Base-by-base conservation (phyloP, 2,329 filamentous ascomycete species). In the Xylariaceae sp. region DNA sequence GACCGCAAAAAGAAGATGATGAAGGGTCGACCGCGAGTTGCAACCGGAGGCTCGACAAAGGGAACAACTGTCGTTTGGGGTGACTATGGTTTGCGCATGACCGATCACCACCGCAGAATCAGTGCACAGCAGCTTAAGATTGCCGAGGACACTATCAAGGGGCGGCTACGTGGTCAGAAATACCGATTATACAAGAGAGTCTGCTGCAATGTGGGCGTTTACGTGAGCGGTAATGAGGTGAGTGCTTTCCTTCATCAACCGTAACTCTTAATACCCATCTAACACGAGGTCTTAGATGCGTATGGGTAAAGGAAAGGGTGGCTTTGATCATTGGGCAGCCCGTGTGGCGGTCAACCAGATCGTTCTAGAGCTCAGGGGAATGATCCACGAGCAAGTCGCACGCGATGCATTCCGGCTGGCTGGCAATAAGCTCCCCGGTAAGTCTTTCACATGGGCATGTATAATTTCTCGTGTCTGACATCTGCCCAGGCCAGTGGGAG, bases 291-390 rank as follows among this genome's bases (percentile, higher is more conserved):
- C 40, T 6, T 61, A 87, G 85, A 88, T 91, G 72, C 88, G 94
- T 83, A 99, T 99, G 95, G 94, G 94, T 72, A 99, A 97, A 76
- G 94, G 94, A 75, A 99, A 99, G 73, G 94, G 94, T 64, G 89
- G 87, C 58, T 97, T 99, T 70, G 94, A 99, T 72, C 91, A 96
- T 70, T 99, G 94, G 94, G 92, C 93, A 4, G 85, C 89, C 18
- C 86, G 93, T 73, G 86, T 97, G 63, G 86, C 91, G 7, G 91
- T 97, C 45, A 96, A 89, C 75, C 90, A 94, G 72, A 85, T 99
- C 42, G 79, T 97, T 16, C 95, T 99, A 64, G 94, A 99, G 75
- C 76, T 99, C 63, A 92, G 91, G 73, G 94, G 94, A 39, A 84
- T 92, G 64, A 70, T 97, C 60, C 94, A 99, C 82, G 94, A 99